phyloP scores from a whole-genome alignment of 176 grass and related monocot genomes.

The Alopecurus myosuroides region DNA sequence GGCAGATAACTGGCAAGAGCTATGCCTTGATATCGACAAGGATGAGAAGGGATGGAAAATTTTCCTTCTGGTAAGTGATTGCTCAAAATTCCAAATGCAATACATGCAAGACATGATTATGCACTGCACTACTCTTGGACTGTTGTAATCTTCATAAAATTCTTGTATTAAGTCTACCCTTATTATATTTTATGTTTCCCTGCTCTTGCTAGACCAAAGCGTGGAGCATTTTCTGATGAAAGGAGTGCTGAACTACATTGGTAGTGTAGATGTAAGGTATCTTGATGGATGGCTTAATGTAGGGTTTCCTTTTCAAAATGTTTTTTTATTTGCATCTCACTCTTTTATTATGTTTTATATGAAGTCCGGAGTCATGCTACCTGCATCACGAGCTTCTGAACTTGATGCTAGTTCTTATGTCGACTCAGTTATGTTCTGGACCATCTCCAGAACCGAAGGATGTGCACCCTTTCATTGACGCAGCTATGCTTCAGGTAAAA shows the following conservation, averaged over 20 bases:
- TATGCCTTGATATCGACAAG: conserved; percentile 71
- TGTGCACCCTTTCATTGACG: conserved; percentile 93
- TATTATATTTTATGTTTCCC: conserved; percentile 6
- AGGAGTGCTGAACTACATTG: conserved; percentile 77
- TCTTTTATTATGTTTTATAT: conserved; percentile 32
- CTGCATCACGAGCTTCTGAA: conserved; percentile 96
- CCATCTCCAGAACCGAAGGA: conserved; percentile 93
- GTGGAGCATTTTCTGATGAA: conserved; percentile 79
- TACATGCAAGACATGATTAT: conserved; percentile 6
- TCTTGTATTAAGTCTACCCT: neutral
- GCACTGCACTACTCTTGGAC: neutral
- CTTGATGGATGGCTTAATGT: conserved; percentile 27
- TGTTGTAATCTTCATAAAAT: neutral
- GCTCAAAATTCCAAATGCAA: conserved; percentile 6
- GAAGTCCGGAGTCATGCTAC: conserved; percentile 77
- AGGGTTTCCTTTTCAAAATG: neutral
- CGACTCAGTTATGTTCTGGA: conserved; percentile 95
- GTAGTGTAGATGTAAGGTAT: conserved; percentile 90
- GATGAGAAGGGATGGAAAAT: conserved; percentile 62
- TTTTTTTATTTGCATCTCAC: conserved; percentile 29
- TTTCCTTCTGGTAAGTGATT: conserved; percentile 69
- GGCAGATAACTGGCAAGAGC: conserved; percentile 74
- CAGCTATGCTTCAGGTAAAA: conserved; percentile 90
- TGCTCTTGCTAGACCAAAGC: conserved; percentile 50
- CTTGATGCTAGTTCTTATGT: conserved; percentile 95